Evolutionary conservation across 768 basidiomycete species (phyloP).

Genomic region (Amanita fuliginea): DNA sequence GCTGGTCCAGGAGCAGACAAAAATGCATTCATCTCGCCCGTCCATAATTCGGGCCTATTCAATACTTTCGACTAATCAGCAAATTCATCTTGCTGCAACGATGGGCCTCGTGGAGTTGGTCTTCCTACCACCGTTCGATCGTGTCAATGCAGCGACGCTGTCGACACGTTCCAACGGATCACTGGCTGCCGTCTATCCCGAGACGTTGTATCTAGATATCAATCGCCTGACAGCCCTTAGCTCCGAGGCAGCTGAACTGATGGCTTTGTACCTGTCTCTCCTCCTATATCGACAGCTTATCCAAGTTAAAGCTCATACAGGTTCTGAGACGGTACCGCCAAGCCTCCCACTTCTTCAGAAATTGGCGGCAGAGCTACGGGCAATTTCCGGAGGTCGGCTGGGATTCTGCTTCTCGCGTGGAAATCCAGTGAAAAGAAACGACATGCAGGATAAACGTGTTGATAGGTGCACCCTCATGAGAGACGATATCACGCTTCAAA

Average conservation of each 20-base stretch:
- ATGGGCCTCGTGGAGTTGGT: conserved; percentile 56
- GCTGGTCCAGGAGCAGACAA: conserved; percentile 25
- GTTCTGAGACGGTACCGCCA: conserved; percentile 12
- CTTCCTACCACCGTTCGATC: conserved; percentile 36
- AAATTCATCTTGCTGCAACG: conserved; percentile 44
- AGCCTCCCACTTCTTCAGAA: conserved; percentile 31
- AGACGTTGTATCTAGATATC: conserved; percentile 75
- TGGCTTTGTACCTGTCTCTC: conserved; percentile 69
- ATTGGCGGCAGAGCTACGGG: conserved; percentile 69
- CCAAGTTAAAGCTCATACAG: conserved; percentile 24
- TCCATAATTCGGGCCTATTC: conserved; percentile 30
- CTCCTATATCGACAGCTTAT: conserved; percentile 72
- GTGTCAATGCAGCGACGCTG: conserved; percentile 16
- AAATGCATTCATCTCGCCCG: conserved; percentile 33
- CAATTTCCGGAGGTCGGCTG: conserved; percentile 50
- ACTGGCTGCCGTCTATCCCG: conserved; percentile 37
- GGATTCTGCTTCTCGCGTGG: conserved; percentile 43
- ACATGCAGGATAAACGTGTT: conserved; percentile 22
- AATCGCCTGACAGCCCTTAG: conserved; percentile 54
- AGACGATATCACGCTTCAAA: conserved; percentile 63
- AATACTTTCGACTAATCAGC: conserved; percentile 37
- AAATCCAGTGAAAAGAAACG: conserved; percentile 14
- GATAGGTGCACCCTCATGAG: conserved; percentile 46
- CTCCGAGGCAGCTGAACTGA: conserved; percentile 65
- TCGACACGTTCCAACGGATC: conserved; percentile 20